phyloP scores from a whole-genome alignment of 345 rosid genomes.

The Hibiscus syriacus region DNA sequence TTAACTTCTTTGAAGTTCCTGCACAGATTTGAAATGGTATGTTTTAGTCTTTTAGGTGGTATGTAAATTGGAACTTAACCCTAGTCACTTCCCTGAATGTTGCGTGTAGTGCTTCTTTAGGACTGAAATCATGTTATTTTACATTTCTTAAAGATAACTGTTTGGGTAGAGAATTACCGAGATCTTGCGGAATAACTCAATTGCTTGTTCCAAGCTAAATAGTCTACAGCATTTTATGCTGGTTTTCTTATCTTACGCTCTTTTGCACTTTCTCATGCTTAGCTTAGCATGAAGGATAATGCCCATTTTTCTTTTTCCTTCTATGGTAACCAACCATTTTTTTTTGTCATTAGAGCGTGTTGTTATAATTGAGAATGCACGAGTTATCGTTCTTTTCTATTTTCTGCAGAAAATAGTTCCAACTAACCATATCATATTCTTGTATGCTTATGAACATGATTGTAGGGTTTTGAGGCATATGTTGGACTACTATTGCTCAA shows the following conservation, averaged over 20 bases:
- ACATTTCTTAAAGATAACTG: not conserved
- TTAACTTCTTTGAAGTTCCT: not conserved
- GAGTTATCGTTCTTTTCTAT: not conserved
- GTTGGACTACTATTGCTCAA: conserved; percentile 77
- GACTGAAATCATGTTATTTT: not conserved
- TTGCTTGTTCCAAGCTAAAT: not conserved
- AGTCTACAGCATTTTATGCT: not conserved
- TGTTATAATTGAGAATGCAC: not conserved
- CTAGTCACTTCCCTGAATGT: not conserved
- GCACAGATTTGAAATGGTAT: not conserved
- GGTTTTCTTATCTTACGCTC: no score
- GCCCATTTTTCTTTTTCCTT: not conserved
- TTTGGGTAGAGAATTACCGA: not conserved
- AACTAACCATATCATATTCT: not conserved
- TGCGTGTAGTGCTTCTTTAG: not conserved
- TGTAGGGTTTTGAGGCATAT: conserved; percentile 90
- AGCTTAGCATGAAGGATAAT: not conserved
- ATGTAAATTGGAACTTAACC: not conserved
- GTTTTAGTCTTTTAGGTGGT: not conserved
- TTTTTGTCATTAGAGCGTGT: not conserved
- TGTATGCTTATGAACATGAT: conserved; percentile 13
- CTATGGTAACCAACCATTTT: not conserved
- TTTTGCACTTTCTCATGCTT: conserved; percentile 7
- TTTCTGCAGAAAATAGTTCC: not conserved
- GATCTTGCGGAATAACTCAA: not conserved